Base-by-base conservation (phyloP, 495 filamentous ascomycete species). In the Hyphodiscus hymeniophilus region DNA sequence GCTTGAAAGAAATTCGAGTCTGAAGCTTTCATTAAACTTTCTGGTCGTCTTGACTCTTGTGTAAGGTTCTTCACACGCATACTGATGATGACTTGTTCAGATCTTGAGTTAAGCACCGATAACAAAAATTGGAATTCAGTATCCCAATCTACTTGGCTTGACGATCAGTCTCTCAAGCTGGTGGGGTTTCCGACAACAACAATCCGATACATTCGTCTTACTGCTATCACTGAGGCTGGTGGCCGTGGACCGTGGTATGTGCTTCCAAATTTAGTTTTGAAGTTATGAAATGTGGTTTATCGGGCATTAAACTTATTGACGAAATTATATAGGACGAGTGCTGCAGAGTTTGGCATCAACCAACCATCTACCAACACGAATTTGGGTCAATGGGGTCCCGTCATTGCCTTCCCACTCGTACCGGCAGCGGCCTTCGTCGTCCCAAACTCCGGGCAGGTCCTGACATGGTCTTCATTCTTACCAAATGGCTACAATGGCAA, bases 321-420 rank as follows among this genome's bases (percentile, higher is more conserved):
- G n/a, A n/a, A n/a, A n/a, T n/a, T n/a, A n/a, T n/a, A n/a, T n/a
- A n/a, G n/a, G n/a, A n/a, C n/a, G n/a, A n/a, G n/a, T n/a, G n/a
- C n/a, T n/a, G n/a, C n/a, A n/a, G n/a, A n/a, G n/a, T n/a, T n/a
- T n/a, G n/a, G n/a, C n/a, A n/a, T n/a, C n/a, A n/a, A n/a, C n/a
- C n/a, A n/a, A n/a, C n/a, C n/a, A n/a, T n/a, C n/a, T n/a, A n/a
- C n/a, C n/a, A n/a, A n/a, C n/a, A n/a, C n/a, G n/a, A n/a, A n/a
- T n/a, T n/a, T 52, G 12, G 72, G 72, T 26, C 26, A 57, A 28
- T 79, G 75, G 75, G 66, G 64, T 7, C 60, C 68, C 11, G 75
- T 71, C 1, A 60, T 80, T 21, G 66, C 74, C 30, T 66, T 79
- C 28, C 75, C 76, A 13, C 51, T 80, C 8, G 67, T 76, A 2